Evolutionary conservation across 1,284 basidiomycete species (phyloP).

Genomic region (Phlebopus sp.): DNA sequence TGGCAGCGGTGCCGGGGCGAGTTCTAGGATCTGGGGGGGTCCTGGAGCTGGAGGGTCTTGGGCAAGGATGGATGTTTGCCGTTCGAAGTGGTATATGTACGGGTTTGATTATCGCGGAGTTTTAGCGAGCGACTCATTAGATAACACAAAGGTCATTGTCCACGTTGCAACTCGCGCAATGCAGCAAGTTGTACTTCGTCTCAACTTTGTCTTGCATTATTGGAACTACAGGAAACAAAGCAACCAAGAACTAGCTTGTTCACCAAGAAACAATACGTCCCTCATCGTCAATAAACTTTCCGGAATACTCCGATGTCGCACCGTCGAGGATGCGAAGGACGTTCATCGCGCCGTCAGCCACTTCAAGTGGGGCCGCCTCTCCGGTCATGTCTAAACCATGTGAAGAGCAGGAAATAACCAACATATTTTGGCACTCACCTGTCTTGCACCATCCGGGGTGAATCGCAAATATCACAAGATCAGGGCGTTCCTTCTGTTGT

Average conservation of each 20-base stretch:
- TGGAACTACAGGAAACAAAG: too few relatives aligned
- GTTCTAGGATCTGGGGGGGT: too few relatives aligned
- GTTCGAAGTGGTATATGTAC: too few relatives aligned
- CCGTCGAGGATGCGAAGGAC: conserved; percentile 5
- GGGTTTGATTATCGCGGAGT: too few relatives aligned
- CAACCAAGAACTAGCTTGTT: neutral
- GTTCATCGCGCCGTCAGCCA: conserved; percentile 1
- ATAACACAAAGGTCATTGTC: too few relatives aligned
- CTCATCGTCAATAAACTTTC: conserved; percentile 6
- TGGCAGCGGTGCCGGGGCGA: too few relatives aligned
- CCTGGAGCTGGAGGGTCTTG: too few relatives aligned
- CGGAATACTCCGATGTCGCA: conserved; percentile 7
- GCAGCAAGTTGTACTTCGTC: too few relatives aligned
- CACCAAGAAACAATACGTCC: conserved; percentile 2
- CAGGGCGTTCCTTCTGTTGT: conserved; percentile 11
- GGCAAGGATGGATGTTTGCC: too few relatives aligned
- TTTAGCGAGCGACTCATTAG: too few relatives aligned
- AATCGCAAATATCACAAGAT: conserved; percentile 12
- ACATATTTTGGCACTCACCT: conserved; percentile 3
- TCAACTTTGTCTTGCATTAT: too few relatives aligned
- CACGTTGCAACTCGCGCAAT: too few relatives aligned
- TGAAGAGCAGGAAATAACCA: neutral
- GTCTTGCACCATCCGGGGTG: conserved; percentile 20
- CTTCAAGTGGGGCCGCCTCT: neutral
- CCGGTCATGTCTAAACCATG: neutral